These are phyloP conservation scores for Penicillium pancosmium DNA, from an alignment of 495 filamentous ascomycete genomes.

Conservation along the genomic window DNA sequence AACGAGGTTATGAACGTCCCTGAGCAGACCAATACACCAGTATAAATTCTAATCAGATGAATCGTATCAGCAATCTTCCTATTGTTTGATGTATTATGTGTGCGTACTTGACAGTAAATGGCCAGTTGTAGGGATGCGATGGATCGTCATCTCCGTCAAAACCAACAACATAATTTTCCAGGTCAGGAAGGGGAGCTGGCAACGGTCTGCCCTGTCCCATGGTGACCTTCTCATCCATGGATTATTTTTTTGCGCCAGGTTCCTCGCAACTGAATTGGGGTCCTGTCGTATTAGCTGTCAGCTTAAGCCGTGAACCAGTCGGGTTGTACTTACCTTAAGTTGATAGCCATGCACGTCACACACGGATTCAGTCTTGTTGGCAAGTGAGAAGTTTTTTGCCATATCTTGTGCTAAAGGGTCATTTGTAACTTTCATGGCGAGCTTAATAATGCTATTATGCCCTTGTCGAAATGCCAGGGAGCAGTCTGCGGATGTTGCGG, in stretches of 20 bases:
- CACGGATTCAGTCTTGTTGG: no score
- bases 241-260: no score
- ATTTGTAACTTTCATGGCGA: no score
- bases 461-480: no score
- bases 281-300: no score
- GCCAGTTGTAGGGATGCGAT: constrained; percentile 57
- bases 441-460: no score
- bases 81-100: neutral
- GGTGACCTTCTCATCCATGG: constrained; percentile 19
- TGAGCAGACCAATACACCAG: constrained; percentile 42
- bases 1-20: constrained; percentile 57
- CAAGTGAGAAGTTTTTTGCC: no score
- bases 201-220: constrained; percentile 42
- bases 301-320: no score
- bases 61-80: neutral
- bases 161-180: constrained; percentile 53
- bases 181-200: constrained; percentile 42
- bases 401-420: no score
- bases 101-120: constrained; percentile 31
- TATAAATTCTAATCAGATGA: constrained; percentile 22
- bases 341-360: no score
- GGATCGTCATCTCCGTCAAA: constrained; percentile 56
- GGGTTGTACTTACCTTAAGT: no score
- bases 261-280: no score
- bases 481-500: constrained; percentile 6